phyloP scores from a whole-genome alignment of 192 early-diverging fungal genomes.

The Linnemannia schmuckeri region DNA sequence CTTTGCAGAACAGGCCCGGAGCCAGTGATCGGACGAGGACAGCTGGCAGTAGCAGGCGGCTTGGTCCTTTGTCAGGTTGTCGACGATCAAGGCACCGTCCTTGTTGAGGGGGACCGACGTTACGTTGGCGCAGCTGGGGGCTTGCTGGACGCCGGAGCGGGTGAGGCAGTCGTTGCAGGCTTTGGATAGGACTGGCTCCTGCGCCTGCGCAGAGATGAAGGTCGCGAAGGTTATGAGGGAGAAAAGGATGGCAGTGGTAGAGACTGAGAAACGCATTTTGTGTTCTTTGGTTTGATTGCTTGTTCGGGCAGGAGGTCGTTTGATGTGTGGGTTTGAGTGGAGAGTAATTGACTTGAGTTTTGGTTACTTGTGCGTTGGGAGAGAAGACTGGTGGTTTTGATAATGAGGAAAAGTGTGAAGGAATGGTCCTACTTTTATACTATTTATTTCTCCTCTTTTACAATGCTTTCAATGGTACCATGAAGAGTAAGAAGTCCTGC shows the following conservation, averaged over 20 bases:
- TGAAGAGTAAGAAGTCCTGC: too few species aligned
- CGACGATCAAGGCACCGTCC: too few species aligned
- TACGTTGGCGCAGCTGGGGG: too few species aligned
- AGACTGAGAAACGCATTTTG: neutral
- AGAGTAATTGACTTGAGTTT: neutral
- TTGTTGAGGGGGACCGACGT: too few species aligned
- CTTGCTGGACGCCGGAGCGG: neutral
- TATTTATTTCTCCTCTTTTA: too few species aligned
- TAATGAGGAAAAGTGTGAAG: neutral
- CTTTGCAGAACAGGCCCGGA: too few species aligned
- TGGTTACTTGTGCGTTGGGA: neutral
- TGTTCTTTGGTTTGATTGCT: neutral
- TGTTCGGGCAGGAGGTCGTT: neutral
- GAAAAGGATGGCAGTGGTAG: neutral
- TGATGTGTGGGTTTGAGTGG: neutral
- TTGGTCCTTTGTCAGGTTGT: too few species aligned
- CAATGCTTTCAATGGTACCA: too few species aligned
- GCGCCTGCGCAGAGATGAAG: neutral
- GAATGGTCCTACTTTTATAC: neutral
- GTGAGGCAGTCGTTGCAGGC: neutral
- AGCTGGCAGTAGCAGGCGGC: too few species aligned
- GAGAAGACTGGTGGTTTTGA: neutral
- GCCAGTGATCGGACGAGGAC: too few species aligned
- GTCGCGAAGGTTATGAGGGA: neutral
- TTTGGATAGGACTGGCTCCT: too few species aligned